phyloP scores from a whole-genome alignment of 345 rosid species.

The Salix viminalis region DNA sequence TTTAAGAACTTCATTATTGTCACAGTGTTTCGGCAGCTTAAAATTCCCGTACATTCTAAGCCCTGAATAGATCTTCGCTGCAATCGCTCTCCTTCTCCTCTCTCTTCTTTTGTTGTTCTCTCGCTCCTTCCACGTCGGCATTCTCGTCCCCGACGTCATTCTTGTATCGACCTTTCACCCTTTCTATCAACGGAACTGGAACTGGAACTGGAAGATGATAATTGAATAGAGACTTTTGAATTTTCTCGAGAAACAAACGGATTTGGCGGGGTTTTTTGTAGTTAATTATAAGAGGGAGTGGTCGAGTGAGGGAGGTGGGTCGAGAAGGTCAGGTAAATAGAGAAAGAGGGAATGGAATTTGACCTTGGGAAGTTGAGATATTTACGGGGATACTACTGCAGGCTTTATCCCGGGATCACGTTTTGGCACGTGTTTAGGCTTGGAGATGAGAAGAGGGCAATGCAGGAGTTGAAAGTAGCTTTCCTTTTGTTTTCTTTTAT shows the following conservation, averaged over 20 bases:
- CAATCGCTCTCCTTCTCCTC: slow-evolving; percentile 83
- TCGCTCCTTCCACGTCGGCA: slow-evolving; percentile 98
- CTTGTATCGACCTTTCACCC: neutral
- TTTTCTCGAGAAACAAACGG: slow-evolving; percentile 22
- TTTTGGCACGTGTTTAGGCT: slow-evolving; percentile 61
- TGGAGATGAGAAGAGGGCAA: neutral
- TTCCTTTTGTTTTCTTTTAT: neutral
- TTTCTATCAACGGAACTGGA: neutral
- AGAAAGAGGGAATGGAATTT: neutral
- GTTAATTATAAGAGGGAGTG: slow-evolving; percentile 4
- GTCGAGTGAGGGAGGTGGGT: slow-evolving; percentile 23
- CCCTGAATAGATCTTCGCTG: slow-evolving; percentile 91
- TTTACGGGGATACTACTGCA: slow-evolving; percentile 34
- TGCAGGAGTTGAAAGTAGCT: neutral
- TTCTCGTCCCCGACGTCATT: slow-evolving; percentile 90
- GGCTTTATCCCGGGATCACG: slow-evolving; percentile 42
- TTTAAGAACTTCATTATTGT: slow-evolving; percentile 93
- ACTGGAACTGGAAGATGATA: neutral
- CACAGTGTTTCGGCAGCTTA: slow-evolving; percentile 97
- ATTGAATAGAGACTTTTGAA: neutral
- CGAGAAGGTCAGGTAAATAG: slow-evolving; percentile 24
- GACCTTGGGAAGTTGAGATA: slow-evolving; percentile 8
- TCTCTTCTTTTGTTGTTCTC: slow-evolving; percentile 96
- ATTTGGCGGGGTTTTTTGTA: slow-evolving; percentile 8
- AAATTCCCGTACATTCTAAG: slow-evolving; percentile 84